phyloP scores from a whole-genome alignment of 371 early-diverging fungal genomes.

The Smittium culicis region DNA sequence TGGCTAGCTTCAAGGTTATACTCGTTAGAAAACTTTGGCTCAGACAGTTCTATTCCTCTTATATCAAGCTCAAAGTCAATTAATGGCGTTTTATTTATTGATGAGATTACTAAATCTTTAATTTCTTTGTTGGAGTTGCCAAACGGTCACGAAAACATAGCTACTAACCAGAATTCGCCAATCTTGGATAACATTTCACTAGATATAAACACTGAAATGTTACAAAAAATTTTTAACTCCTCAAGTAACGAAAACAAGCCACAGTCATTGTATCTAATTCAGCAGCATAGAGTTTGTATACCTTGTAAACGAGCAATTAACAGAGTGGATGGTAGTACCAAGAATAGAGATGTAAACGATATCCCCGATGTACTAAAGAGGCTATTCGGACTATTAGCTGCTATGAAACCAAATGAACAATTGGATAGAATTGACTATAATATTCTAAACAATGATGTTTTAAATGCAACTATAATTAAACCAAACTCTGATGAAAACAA shows the following conservation, averaged over 20 bases:
- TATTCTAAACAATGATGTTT: not conserved
- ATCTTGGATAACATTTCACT: too few relatives aligned
- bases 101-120: too few relatives aligned
- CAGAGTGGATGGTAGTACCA: not conserved
- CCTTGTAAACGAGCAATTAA: not conserved
- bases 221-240: too few relatives aligned
- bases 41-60: too few relatives aligned
- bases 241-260: conserved; percentile 4
- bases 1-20: too few relatives aligned
- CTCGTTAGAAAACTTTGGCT: too few relatives aligned
- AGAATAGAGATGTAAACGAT: not conserved
- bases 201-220: too few relatives aligned
- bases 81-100: too few relatives aligned
- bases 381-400: not conserved
- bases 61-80: too few relatives aligned
- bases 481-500: not conserved
- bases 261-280: not conserved
- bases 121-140: too few relatives aligned
- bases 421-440: not conserved
- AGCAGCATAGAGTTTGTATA: conserved; percentile 2
- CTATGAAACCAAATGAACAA: not conserved
- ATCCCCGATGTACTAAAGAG: not conserved
- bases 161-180: too few relatives aligned
- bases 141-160: too few relatives aligned
- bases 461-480: not conserved